Evolutionary conservation across 495 filamentous ascomycete genomes (phyloP), one percentile per base, ranked within the genome.

Genomic region (Daldinia bambusicola): DNA sequence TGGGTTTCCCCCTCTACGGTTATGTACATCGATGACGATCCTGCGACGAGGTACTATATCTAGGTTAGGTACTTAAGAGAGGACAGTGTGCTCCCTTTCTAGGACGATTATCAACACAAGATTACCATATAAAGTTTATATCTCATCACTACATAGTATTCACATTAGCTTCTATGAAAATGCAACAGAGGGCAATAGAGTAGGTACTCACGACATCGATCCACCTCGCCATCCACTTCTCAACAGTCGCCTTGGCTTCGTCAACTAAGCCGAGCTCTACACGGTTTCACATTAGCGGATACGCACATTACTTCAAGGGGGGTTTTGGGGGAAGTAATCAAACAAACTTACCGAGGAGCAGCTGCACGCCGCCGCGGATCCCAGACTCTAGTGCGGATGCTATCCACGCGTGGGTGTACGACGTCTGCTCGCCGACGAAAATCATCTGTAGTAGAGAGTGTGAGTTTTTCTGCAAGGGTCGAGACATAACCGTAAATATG

Each of bases 341-440:
- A 63, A 32, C 1, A 36, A 30, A 59, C 55, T 63, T 20, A 75
- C 77, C 88, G 1, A 92, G 81, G 65, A 91, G 75, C 59, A 91
- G 66, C 73, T 92, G 90, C 14, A 88, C 85, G 6, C 86, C 86
- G 0, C 89, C 90, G 0, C 90, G 79, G 20, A 91, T 88, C 0
- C 87, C 90, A 18, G 86, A 88, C 74, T 92, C 89, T 31, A 92
- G 76, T 6, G 89, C 89, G 2, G 85, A 86, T 26, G 89, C 87
- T 52, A 92, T 91, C 90, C 90, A 92, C 4, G 89, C 89, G 73
- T 91, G 89, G n/a, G 90, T 91, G 76, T 90, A 91, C 52, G 85
- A 87, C 0, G 89, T 92, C 74, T 91, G 89, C 78, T 92, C 89
- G 14, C 90, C 90, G 4, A 91, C 81, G 57, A 91, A 91, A 40